Conservation (phyloP, 2,329 filamentous ascomycete species). For the Talaromyces sp. region DNA sequence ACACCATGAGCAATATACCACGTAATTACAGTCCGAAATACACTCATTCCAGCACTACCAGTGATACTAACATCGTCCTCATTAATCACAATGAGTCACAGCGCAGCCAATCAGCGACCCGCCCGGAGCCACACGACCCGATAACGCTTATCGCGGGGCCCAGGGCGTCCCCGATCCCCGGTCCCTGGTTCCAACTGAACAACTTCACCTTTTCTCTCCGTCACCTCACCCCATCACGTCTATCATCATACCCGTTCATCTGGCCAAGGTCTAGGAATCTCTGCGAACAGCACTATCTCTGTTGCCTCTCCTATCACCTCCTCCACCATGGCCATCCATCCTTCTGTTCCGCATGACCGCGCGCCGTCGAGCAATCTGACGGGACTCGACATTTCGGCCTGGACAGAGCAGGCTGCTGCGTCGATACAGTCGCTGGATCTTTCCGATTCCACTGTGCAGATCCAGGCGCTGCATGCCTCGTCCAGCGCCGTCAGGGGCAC, state of each 20-base stretch:
- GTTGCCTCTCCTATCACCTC: background rate
- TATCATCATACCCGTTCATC: background rate
- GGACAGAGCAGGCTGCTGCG: slow-evolving; percentile 50
- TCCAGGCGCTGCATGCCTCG: slow-evolving; percentile 45
- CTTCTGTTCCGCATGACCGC: slow-evolving; percentile 24
- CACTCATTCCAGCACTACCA: background rate
- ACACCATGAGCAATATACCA: too few relatives aligned
- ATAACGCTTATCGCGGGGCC: slow-evolving; percentile 6
- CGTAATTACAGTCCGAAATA: too few relatives aligned
- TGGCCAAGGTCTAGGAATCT: background rate
- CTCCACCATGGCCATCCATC: slow-evolving; percentile 40
- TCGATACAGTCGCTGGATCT: slow-evolving; percentile 32
- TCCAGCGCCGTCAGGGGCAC: slow-evolving; percentile 41
- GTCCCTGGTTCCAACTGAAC: background rate
- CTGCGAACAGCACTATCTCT: background rate
- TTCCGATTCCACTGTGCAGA: slow-evolving; percentile 15
- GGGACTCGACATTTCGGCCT: slow-evolving; percentile 59
- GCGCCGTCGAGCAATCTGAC: slow-evolving; percentile 24
- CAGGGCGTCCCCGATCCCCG: background rate
- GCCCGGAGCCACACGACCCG: background rate
- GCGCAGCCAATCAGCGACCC: slow-evolving; percentile 2
- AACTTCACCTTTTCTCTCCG: background rate
- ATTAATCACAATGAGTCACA: slow-evolving; percentile 12
- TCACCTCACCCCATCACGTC: background rate
- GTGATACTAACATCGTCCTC: background rate